Evolutionary conservation across 164 flowering plant genomes (phyloP), one percentile per base, ranked within the genome.

Genomic region (Piper betle): DNA sequence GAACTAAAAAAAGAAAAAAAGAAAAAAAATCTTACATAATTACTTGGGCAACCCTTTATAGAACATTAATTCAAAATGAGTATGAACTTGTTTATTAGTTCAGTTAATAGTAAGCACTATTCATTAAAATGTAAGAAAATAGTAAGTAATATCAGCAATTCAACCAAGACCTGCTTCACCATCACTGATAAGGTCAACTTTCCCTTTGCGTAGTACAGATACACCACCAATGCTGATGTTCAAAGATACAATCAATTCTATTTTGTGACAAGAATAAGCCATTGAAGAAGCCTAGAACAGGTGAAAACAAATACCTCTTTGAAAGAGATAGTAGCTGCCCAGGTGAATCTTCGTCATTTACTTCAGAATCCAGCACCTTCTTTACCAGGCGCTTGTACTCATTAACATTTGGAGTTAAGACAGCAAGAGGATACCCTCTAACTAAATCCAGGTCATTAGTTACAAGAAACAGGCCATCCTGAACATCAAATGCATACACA

Each of bases 381-480:
- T 86, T 77, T 62, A 94, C 85, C 54, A 94, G 84, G 66, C 96
- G 95, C 79, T 84, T 91, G 69, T 88, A 94, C 71, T 94, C 99
- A 64, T 94, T 87, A 39, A 94, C 82, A 77, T 91, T 94, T 56
- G 99, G 99, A 52, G 99, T 91, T 53, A 94, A 84, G 60, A 91
- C 94, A 62, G 96, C 96, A 62, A 94, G 77, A 37, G 78, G 82
- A 76, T 90, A 87, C n/a, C 83, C 92, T 68, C 74, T 75, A 52
- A 94, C 82, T 68, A 94, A 80, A 58, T 88, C 90, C 60, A 85
- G 81, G 73, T 66, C 69, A 72, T 83, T 76, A 53, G 99, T 91
- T 52, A 94, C 88, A 69, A 91, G 96, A 81, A 85, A 94, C n/a
- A 94, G 91, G 38, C 97, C 99, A 78, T 94, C 99, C 99, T 91